These are phyloP conservation scores for Bromus sterilis DNA, from an alignment of 176 grass and related monocot species.

Conservation along the genomic window DNA sequence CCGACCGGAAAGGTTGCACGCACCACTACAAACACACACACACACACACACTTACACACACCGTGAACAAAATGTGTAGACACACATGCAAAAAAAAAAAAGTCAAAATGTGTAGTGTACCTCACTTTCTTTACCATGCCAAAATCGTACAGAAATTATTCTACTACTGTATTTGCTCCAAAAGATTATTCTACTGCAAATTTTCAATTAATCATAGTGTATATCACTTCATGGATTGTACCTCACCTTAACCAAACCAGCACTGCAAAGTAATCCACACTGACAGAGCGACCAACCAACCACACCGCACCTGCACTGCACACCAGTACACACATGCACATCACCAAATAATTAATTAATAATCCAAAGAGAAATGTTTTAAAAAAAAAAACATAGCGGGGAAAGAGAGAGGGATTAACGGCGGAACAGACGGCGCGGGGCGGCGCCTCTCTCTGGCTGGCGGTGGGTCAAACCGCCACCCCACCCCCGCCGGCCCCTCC, in stretches of 20 bases:
- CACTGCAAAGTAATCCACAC: background rate
- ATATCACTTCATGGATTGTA: too few species aligned
- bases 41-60: too few species aligned
- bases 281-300: background rate
- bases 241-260: background rate
- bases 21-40: too few species aligned
- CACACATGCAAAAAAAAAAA: too few species aligned
- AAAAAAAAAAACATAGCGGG: background rate
- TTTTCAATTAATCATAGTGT: too few species aligned
- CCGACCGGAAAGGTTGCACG: too few species aligned
- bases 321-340: background rate
- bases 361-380: background rate
- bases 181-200: too few species aligned
- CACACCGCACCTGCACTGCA: background rate
- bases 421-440: slow-evolving; percentile 18
- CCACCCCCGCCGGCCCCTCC: slow-evolving; percentile 37
- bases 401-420: background rate
- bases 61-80: too few species aligned
- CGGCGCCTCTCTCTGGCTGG: background rate
- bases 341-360: background rate
- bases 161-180: too few species aligned
- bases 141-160: too few species aligned
- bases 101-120: too few species aligned
- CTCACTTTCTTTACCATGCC: too few species aligned
- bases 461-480: slow-evolving; percentile 41